phyloP scores from a whole-genome alignment of 2,329 filamentous ascomycete genomes.

The Rhinocladiella similis region DNA sequence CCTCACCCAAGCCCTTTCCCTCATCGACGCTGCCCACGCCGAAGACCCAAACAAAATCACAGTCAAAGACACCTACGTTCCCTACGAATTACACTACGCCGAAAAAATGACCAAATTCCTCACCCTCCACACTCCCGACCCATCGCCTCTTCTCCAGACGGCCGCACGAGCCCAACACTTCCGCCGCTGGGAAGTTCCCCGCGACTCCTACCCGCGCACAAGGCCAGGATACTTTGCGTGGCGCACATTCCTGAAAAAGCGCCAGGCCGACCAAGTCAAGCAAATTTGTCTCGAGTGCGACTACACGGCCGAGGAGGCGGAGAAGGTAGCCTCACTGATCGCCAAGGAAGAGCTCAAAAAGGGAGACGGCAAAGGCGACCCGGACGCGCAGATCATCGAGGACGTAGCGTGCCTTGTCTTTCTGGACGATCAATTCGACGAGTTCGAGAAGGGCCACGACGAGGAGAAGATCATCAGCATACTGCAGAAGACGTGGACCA shows the following conservation, averaged over 20 bases:
- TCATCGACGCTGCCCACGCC: conserved; percentile 73
- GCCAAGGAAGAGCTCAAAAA: conserved; percentile 72
- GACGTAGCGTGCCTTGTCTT: conserved; percentile 88
- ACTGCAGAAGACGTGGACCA: conserved; percentile 29
- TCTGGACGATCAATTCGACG: conserved; percentile 81
- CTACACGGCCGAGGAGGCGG: conserved; percentile 55
- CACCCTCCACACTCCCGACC: conserved; percentile 56
- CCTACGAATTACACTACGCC: conserved; percentile 83
- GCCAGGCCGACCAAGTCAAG: conserved; percentile 64
- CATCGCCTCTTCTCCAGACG: conserved; percentile 67
- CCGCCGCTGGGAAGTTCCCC: conserved; percentile 79
- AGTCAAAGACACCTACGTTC: conserved; percentile 48
- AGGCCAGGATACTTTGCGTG: conserved; percentile 77
- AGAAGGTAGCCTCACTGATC: conserved; percentile 68
- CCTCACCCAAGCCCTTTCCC: conserved; percentile 53
- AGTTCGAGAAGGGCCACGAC: conserved; percentile 66
- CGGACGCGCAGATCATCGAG: conserved; percentile 73
- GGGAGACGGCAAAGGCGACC: conserved; percentile 48
- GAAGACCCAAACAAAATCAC: conserved; percentile 63
- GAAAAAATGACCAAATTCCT: conserved; percentile 77
- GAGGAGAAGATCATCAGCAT: conserved; percentile 61
- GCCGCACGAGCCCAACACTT: conserved; percentile 86
- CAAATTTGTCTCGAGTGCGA: conserved; percentile 55
- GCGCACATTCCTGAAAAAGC: conserved; percentile 71
- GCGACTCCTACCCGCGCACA: conserved; percentile 70